These are phyloP conservation scores for Boletales sp. DNA, from an alignment of 768 basidiomycete genomes.

Conservation along the genomic window DNA sequence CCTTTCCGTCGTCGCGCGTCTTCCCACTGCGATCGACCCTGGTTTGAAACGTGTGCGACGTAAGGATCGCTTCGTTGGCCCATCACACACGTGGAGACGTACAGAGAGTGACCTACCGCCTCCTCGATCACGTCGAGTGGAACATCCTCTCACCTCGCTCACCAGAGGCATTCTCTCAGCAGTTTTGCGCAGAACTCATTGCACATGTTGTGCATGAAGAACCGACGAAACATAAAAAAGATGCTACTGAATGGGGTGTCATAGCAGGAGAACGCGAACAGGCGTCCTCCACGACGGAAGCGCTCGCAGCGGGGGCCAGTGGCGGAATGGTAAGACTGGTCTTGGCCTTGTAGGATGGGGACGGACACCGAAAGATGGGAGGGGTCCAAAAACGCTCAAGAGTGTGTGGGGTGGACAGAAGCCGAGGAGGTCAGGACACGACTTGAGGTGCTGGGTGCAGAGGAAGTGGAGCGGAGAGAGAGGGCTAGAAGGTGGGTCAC, in stretches of 20 bases:
- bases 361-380: slow-evolving; percentile 69
- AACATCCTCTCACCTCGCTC: slow-evolving; percentile 91
- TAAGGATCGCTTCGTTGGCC: slow-evolving; percentile 3
- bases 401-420: slow-evolving; percentile 96
- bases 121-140: slow-evolving; percentile 97
- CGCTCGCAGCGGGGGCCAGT: slow-evolving; percentile 4
- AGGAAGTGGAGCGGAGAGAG: slow-evolving; percentile 90
- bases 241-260: slow-evolving; percentile 92
- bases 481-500: slow-evolving; percentile 63
- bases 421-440: slow-evolving; percentile 86
- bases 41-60: slow-evolving; percentile 15
- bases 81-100: slow-evolving; percentile 70
- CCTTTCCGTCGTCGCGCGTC: neutral
- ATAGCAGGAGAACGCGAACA: slow-evolving; percentile 55
- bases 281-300: slow-evolving; percentile 15
- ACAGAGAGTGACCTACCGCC: slow-evolving; percentile 87
- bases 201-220: slow-evolving; percentile 96
- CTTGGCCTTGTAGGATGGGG: slow-evolving; percentile 73
- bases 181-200: slow-evolving; percentile 82
- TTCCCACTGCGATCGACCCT: slow-evolving; percentile 14
- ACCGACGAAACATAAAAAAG: slow-evolving; percentile 90
- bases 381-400: slow-evolving; percentile 76
- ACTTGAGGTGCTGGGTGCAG: slow-evolving; percentile 80
- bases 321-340: slow-evolving; percentile 53
- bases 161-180: slow-evolving; percentile 78